Percentiles rank a stretch among this genome's conserved stretches.
These are phyloP conservation scores for Aureoboletus auriporus DNA, from an alignment of 768 basidiomycete species.

Conservation along the genomic window DNA sequence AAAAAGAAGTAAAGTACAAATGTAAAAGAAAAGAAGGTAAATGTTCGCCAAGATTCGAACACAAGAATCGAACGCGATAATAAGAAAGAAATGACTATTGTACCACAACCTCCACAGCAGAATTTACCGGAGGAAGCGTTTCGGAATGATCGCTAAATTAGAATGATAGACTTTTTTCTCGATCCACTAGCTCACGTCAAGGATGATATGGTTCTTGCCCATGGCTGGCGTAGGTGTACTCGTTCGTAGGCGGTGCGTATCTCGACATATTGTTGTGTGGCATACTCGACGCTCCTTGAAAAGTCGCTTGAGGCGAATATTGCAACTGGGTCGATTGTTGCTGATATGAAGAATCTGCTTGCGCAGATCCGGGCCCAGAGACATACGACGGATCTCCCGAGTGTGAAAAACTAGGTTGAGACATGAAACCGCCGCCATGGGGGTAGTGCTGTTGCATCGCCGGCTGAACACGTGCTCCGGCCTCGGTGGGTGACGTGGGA, in stretches of 20 bases:
- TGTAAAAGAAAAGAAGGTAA: slow-evolving; percentile 4
- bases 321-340: slow-evolving; percentile 12
- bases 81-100: slow-evolving; percentile 5
- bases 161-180: neutral
- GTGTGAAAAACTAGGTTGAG: slow-evolving; percentile 10
- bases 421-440: slow-evolving; percentile 8
- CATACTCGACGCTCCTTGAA: slow-evolving; percentile 10
- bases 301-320: slow-evolving; percentile 18
- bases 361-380: slow-evolving; percentile 10
- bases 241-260: slow-evolving; percentile 16
- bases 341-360: slow-evolving; percentile 10
- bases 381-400: slow-evolving; percentile 16
- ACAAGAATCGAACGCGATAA: neutral
- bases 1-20: neutral
- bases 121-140: neutral
- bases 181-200: slow-evolving; percentile 11
- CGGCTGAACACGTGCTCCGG: slow-evolving; percentile 12
- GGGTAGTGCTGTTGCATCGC: slow-evolving; percentile 18
- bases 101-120: slow-evolving; percentile 7
- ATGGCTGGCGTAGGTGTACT: slow-evolving; percentile 23
- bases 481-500: slow-evolving; percentile 16
- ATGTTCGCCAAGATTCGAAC: slow-evolving; percentile 7
- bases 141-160: too few relatives aligned
- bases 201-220: slow-evolving; percentile 18
- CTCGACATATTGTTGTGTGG: slow-evolving; percentile 11